Percentiles rank a stretch among this genome's conserved stretches.
Conservation (phyloP, 495 filamentous ascomycete species). For the Neurospora sublineolata region DNA sequence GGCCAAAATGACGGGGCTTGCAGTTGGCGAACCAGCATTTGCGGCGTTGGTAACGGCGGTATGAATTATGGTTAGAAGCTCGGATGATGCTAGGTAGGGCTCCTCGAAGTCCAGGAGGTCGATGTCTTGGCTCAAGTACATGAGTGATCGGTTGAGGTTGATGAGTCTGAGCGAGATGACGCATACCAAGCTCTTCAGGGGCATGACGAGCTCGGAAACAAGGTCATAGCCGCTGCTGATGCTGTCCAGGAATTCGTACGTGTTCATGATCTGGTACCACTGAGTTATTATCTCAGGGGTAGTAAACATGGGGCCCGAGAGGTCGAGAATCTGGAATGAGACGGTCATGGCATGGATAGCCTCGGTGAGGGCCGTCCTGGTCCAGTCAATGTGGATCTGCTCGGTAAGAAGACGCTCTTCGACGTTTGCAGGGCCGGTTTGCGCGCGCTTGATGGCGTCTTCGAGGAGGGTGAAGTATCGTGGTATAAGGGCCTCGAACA, state of each 20-base stretch:
- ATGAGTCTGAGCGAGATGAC: constrained; percentile 64
- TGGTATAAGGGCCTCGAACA: constrained; percentile 27
- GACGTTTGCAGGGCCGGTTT: constrained; percentile 13
- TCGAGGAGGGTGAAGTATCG: constrained; percentile 28
- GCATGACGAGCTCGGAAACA: constrained; percentile 44
- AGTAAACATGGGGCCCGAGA: constrained; percentile 41
- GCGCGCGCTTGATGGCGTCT: constrained; percentile 22
- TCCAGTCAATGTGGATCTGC: constrained; percentile 51
- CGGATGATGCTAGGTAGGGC: constrained; percentile 51
- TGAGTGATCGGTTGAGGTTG: constrained; percentile 45
- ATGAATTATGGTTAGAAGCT: constrained; percentile 53
- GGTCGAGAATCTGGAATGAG: constrained; percentile 57
- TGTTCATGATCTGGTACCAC: constrained; percentile 64
- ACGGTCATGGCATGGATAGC: constrained; percentile 61
- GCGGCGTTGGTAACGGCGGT: constrained; percentile 45
- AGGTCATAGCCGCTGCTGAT: constrained; percentile 22
- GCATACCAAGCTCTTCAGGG: constrained; percentile 56
- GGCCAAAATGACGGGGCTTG: constrained; percentile 57
- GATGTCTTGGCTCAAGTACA: constrained; percentile 28
- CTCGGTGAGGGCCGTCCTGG: constrained; percentile 50
- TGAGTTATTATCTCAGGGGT: constrained; percentile 43
- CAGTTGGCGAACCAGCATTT: constrained; percentile 32
- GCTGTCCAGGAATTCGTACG: constrained; percentile 51
- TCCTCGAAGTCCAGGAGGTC: constrained; percentile 31
- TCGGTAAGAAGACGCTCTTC: constrained; percentile 25